A percentile compares a stretch with the other conserved stretches of the same genome.
These are phyloP conservation scores for Powellomyces hirtus DNA, from an alignment of 192 early-diverging fungal species.

Conservation along the genomic window DNA sequence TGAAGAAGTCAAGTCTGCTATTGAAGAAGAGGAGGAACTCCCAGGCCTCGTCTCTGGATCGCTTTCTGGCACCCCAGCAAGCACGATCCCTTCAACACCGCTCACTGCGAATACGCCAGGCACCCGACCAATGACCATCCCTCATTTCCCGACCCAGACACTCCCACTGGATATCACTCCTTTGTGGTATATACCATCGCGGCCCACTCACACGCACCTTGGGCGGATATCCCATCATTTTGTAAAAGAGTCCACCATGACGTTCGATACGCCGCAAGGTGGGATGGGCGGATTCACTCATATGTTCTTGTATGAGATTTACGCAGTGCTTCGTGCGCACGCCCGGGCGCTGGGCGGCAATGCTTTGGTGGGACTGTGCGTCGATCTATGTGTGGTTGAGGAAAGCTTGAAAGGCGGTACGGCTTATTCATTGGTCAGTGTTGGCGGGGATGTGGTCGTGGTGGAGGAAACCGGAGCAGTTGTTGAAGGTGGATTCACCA, in stretches of 20 bases:
- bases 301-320: conserved; percentile 63
- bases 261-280: conserved; percentile 43
- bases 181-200: conserved; percentile 60
- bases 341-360: conserved; percentile 69
- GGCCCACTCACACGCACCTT: conserved; percentile 51
- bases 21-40: neutral
- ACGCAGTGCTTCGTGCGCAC: conserved; percentile 66
- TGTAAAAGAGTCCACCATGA: conserved; percentile 65
- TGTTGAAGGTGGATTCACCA: neutral
- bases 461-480: conserved; percentile 10
- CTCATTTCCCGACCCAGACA: neutral
- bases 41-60: neutral
- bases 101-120: neutral
- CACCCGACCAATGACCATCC: neutral
- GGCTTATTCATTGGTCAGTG: conserved; percentile 65
- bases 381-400: conserved; percentile 64
- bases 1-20: neutral
- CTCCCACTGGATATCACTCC: conserved; percentile 64
- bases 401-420: conserved; percentile 67
- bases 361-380: conserved; percentile 61
- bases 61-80: neutral
- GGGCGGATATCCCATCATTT: conserved; percentile 79
- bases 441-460: conserved; percentile 63
- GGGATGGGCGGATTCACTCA: conserved; percentile 77
- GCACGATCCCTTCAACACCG: neutral